These are phyloP conservation scores for Carex littledalei DNA, from an alignment of 176 grass and related monocot species.

Conservation along the genomic window DNA sequence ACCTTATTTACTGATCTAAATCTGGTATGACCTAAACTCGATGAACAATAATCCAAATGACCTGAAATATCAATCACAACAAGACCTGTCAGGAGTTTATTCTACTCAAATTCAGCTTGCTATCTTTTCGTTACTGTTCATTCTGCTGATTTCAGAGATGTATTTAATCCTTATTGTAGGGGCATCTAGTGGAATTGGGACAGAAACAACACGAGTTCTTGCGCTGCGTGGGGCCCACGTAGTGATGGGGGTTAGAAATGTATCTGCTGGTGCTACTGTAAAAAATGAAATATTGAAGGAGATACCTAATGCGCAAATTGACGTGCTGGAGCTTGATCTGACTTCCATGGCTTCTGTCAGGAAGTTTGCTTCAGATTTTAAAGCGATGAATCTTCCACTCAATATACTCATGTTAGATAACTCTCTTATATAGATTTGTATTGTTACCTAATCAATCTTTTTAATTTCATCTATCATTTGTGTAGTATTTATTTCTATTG, in stretches of 20 bases:
- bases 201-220: slow-evolving; percentile 61
- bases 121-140: not conserved
- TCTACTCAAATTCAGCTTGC: not conserved
- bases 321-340: slow-evolving; percentile 85
- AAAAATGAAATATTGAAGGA: slow-evolving; percentile 42
- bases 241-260: slow-evolving; percentile 66
- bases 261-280: slow-evolving; percentile 33
- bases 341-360: slow-evolving; percentile 63
- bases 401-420: slow-evolving; percentile 76
- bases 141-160: not conserved
- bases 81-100: not conserved
- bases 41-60: not conserved
- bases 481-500: not conserved
- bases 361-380: slow-evolving; percentile 58
- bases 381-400: slow-evolving; percentile 43
- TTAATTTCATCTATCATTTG: not conserved
- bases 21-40: not conserved
- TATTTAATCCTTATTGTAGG: slow-evolving; percentile 23
- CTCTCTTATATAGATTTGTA: not conserved
- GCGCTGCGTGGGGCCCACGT: slow-evolving; percentile 68
- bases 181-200: slow-evolving; percentile 81
- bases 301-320: slow-evolving; percentile 37
- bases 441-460: not conserved
- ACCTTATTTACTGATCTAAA: not conserved
- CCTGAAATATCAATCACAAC: not conserved